Conservation (phyloP, 2,329 filamentous ascomycete genomes). For the Zymoseptoria pseudotritici region DNA sequence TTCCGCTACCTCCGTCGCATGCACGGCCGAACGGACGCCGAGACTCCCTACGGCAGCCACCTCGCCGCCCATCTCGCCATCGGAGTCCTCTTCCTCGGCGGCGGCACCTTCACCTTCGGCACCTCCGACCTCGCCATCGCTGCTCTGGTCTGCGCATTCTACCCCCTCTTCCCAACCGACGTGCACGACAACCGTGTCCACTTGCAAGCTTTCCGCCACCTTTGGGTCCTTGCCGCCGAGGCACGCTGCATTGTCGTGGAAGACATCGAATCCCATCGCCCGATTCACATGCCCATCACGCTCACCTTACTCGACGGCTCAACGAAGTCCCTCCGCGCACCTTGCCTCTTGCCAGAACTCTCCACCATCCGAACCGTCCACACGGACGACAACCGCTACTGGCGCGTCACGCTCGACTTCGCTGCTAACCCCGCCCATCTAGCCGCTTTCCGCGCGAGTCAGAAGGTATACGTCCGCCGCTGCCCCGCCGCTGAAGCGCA, state of each 20-base stretch:
- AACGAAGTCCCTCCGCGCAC: slow-evolving; percentile 37
- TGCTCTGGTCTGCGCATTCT: slow-evolving; percentile 81
- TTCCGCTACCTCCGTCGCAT: slow-evolving; percentile 79
- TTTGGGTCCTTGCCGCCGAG: slow-evolving; percentile 93
- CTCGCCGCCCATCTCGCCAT: slow-evolving; percentile 88
- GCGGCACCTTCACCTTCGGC: slow-evolving; percentile 85
- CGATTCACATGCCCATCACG: slow-evolving; percentile 49
- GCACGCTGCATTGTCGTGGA: slow-evolving; percentile 80
- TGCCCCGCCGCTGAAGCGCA: slow-evolving; percentile 48
- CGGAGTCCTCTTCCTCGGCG: slow-evolving; percentile 82
- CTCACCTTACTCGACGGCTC: slow-evolving; percentile 21
- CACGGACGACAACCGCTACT: slow-evolving; percentile 61
- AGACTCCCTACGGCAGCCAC: slow-evolving; percentile 88
- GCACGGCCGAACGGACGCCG: slow-evolving; percentile 75
- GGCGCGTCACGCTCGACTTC: slow-evolving; percentile 76
- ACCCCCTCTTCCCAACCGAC: slow-evolving; percentile 80
- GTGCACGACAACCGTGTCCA: slow-evolving; percentile 93
- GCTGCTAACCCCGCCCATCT: slow-evolving; percentile 53
- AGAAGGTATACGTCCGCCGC: slow-evolving; percentile 67
- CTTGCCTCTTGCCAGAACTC: slow-evolving; percentile 57
- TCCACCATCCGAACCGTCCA: slow-evolving; percentile 55
- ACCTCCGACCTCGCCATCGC: slow-evolving; percentile 83
- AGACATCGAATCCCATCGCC: slow-evolving; percentile 75
- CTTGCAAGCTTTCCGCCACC: slow-evolving; percentile 89
- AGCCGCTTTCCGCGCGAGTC: slow-evolving; percentile 58